Base-by-base conservation (phyloP, 2,329 filamentous ascomycete genomes). In the Exophiala bonariae region DNA sequence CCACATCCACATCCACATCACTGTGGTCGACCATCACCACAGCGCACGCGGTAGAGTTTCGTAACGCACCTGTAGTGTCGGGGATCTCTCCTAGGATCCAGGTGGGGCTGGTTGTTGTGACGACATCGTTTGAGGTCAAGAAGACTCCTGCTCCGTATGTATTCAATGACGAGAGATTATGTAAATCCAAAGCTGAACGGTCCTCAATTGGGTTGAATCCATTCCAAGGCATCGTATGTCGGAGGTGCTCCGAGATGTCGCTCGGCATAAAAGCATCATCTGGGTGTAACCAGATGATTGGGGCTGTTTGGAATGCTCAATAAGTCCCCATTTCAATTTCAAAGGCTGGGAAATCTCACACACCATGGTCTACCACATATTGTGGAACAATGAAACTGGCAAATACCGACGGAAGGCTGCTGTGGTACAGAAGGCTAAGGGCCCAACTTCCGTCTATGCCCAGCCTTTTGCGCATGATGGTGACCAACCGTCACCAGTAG, bases 21-120 rank as follows among this genome's bases (percentile, higher is more conserved):
- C 74, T 77, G 48, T 80, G 79, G 54, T 83, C 74, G 45, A 75
- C 76, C 3, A 82, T 71, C 14, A 86, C 76, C 14, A 85, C 73
- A 0, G 72, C 71, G 35, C 73, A 73, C 3, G 74, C 74, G 2
- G 72, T 71, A 2, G 77, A 78, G 32, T 71, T 68, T 1, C 71
- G 62, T 1, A 77, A 81, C 46, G 74, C 71, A 2, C 80, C 79
- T 3, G 65, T 63, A 8, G 58, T 60, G 58, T 81, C 72, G 0
- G 82, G 81, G 5, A 66, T 68, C 2, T 78, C 73, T 14, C 83
- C 83, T 19, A 70, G 54, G 26, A 79, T 67, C 72, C 73, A 79
- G 8, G 59, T 43, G 2, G 74, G 75, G 10, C 68, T 60, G 5
- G 65, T 10, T 28, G 28, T 17, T 16, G 38, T 60, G 5, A n/a